Conservation (phyloP, 495 filamentous ascomycete genomes). For the Ramalina intermedia region DNA sequence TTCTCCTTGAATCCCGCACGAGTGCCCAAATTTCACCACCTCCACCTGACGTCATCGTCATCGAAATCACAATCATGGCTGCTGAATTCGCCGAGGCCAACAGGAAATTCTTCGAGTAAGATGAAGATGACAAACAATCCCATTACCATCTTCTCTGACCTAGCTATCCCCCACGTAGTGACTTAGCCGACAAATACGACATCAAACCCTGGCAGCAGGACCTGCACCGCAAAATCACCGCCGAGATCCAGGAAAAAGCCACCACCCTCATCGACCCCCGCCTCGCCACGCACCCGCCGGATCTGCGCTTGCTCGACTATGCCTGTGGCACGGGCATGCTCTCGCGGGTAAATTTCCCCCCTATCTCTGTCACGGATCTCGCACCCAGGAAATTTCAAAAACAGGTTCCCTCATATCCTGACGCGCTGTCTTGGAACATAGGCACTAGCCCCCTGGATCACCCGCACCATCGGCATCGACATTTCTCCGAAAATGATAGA, state of each 20-base stretch:
- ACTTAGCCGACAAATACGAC: slow-evolving; percentile 31
- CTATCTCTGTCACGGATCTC: too few relatives aligned
- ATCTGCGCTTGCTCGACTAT: slow-evolving; percentile 46
- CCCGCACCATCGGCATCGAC: slow-evolving; percentile 48
- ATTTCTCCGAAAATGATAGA: slow-evolving; percentile 52
- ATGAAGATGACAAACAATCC: slow-evolving; percentile 7
- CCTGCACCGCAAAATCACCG: slow-evolving; percentile 21
- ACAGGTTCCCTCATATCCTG: too few relatives aligned
- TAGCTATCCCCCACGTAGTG: too few relatives aligned
- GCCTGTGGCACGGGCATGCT: slow-evolving; percentile 59
- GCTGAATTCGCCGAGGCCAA: slow-evolving; percentile 34
- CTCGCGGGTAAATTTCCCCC: too few relatives aligned
- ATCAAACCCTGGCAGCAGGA: slow-evolving; percentile 26
- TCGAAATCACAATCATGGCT: too few relatives aligned
- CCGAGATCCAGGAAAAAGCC: slow-evolving; percentile 34
- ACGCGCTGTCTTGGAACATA: too few relatives aligned
- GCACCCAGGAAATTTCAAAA: too few relatives aligned
- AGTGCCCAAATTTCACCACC: too few relatives aligned
- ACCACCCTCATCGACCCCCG: slow-evolving; percentile 45
- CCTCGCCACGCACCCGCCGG: slow-evolving; percentile 31
- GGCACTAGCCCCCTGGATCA: slow-evolving; percentile 45
- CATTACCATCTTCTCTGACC: neutral
- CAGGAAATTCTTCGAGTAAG: slow-evolving; percentile 38
- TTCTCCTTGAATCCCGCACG: too few relatives aligned
- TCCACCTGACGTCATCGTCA: too few relatives aligned